Evolutionary conservation across 2,329 filamentous ascomycete genomes (phyloP).

Genomic region (Fusarium succisae): DNA sequence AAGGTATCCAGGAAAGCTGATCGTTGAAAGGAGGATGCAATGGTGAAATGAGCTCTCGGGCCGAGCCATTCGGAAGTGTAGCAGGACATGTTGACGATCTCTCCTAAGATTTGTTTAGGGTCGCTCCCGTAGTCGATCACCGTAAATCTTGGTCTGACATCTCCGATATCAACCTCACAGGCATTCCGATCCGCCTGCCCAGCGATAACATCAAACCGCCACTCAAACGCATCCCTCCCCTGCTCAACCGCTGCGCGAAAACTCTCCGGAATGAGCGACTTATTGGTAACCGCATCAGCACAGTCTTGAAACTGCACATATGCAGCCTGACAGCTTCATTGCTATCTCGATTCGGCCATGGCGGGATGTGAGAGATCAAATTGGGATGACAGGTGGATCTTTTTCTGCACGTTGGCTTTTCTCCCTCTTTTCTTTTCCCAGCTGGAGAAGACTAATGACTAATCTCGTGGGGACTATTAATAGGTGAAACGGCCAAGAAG

Average conservation of each 20-base stretch:
- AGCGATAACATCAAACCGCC: neutral
- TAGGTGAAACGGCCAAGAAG: neutral
- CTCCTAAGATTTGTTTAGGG: neutral
- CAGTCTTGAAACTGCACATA: constrained; percentile 26
- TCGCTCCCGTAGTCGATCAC: neutral
- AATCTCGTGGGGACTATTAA: constrained; percentile 2
- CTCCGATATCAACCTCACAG: neutral
- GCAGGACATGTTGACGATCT: constrained; percentile 15
- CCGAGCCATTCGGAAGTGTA: neutral
- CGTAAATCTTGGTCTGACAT: neutral
- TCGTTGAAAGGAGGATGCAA: neutral
- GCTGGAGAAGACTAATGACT: neutral
- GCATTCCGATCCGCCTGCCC: neutral
- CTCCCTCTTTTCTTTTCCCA: neutral
- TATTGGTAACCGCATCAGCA: neutral
- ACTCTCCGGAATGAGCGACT: constrained; percentile 11
- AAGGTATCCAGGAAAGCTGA: constrained; percentile 21
- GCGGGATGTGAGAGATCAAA: constrained; percentile 18
- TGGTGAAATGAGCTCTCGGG: constrained; percentile 4
- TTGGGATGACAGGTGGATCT: constrained; percentile 11
- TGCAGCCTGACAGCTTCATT: constrained; percentile 25
- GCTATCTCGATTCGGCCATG: constrained; percentile 7
- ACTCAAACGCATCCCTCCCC: neutral
- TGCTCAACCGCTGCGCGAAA: neutral
- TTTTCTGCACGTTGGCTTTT: neutral